Base-by-base conservation (phyloP, 2,329 filamentous ascomycete species). In the Aspergillus sp. region DNA sequence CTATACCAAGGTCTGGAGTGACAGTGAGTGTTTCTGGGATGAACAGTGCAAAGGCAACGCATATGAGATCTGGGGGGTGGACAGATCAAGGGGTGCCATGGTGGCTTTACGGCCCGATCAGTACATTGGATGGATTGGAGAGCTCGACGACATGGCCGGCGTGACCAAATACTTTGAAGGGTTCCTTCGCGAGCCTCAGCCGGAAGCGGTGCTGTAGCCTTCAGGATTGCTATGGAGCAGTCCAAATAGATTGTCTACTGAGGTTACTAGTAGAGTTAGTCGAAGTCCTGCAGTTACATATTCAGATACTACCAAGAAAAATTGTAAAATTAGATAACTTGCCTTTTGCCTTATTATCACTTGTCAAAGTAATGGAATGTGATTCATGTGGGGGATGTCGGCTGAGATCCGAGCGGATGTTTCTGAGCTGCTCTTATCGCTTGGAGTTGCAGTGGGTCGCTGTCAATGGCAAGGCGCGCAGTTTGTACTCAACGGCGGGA, bases 1-100 rank as follows among this genome's bases (percentile, higher is more conserved):
- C 62, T 88, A 87, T 66, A 76, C 80, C 58, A 85, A 84, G 67
- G 77, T 87, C 0, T 86, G 82, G 69, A 82, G 80, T 1, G 85
- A 88, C 62, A 82, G 82, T 45, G 38, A 57, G 38, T 70, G 65
- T 23, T 17, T 45, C 1, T 69, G 66, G 64, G 67, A 71, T 30
- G 52, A 54, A 19, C 61, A 70, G 21, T 70, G 66, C 48, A 62
- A 69, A 48, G 70, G 70, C n/a, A 66, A 62, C n/a, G 65, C 60
- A 1, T 72, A 72, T 59, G 68, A 69, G 25, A 63, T 53, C 13
- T 71, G 70, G 70, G 68, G 66, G 1, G 66, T 70, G 15, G 67
- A 71, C 55, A 60, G 63, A 25, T 36, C 49, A 15, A 68, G 59
- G 38, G 70, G 70, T 7, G 68, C 62, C 4, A 49, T 72, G 38